phyloP scores from a whole-genome alignment of 2,329 filamentous ascomycete genomes.

The Keithomyces neogunnii region DNA sequence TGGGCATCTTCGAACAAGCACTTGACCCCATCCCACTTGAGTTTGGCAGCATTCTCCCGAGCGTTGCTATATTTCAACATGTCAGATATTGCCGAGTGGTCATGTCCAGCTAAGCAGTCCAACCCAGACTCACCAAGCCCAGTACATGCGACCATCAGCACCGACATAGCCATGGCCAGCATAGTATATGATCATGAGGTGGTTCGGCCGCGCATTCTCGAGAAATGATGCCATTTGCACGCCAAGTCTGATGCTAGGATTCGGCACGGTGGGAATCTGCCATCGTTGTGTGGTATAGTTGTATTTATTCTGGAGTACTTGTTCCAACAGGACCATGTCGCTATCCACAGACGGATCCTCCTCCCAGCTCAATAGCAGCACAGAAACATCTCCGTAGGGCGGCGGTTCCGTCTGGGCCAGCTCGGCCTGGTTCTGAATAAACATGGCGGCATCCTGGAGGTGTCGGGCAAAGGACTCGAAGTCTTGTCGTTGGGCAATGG shows the following conservation, averaged over 20 bases:
- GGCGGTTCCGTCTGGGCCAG: constrained; percentile 31
- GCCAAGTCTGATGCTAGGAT: constrained; percentile 53
- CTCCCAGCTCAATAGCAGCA: constrained; percentile 54
- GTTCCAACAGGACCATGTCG: constrained; percentile 47
- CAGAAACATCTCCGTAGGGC: constrained; percentile 50
- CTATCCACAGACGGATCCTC: constrained; percentile 46
- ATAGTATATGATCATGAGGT: constrained; percentile 58
- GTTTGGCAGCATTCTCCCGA: constrained; percentile 48
- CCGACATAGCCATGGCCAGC: constrained; percentile 51
- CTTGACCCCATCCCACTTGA: constrained; percentile 56
- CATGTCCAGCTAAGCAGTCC: background rate
- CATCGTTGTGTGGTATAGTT: constrained; percentile 52
- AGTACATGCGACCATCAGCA: constrained; percentile 54
- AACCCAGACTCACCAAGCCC: constrained; percentile 50
- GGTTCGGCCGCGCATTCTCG: constrained; percentile 47
- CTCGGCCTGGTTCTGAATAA: constrained; percentile 52
- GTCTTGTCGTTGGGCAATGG: constrained; percentile 43
- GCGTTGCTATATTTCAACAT: constrained; percentile 36
- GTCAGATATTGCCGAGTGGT: constrained; percentile 24
- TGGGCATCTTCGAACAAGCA: constrained; percentile 54
- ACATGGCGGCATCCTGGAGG: constrained; percentile 59
- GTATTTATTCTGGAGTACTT: constrained; percentile 50
- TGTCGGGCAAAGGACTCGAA: constrained; percentile 61
- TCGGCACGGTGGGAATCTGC: constrained; percentile 50
- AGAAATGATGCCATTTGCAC: constrained; percentile 52